Evolutionary conservation across 1,139 yeast genomes (phyloP), one percentile per base, ranked within the genome.

Genomic region (Suzukiozyma palmioleophila): DNA sequence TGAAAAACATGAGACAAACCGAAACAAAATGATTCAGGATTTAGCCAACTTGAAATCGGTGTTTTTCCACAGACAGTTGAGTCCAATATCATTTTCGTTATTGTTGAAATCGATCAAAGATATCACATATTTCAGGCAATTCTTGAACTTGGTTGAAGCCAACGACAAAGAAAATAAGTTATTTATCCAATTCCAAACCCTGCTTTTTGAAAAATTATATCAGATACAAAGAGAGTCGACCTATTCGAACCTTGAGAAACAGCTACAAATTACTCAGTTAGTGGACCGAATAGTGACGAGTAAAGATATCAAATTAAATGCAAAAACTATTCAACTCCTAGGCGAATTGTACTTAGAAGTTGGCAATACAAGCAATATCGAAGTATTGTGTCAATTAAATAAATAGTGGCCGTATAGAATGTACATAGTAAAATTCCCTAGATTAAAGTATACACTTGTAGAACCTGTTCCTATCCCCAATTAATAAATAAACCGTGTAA

Each of bases 41-140:
- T 52, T 65, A 14, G 27, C 52, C 8, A 44, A 50, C 22, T 51
- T 68, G 26, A 70, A 70, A 43, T 57, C 66, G 2, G 62, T 56
- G 1, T 39, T 69, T 21, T 60, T 60, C 43, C 62, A 61, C 37
- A 45, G 49, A 15, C 48, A 49, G 1, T 38, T 66, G 18, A 50
- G 52, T 16, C 40, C 48, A 0, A 36, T 45, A 2, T 39, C 56
- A 2, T 56, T 63, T 32, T 43, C 47, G 15, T 45, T 63, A 6
- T 41, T 69, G 6, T 45, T 68, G 32, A 41, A 50, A 24, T 50
- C 57, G 2, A 53, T 63, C 6, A 46, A 52, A 14, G 54, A 54
- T 33, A 40, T 47, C 1, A 49, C 48, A 32, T 75, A 69, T 31
- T 52, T 70, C 36, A 59, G 61, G 12, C 63, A 65, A 35, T 57